phyloP scores from a whole-genome alignment of 805 yeast species.

The Schwanniomyces polymorphus region DNA sequence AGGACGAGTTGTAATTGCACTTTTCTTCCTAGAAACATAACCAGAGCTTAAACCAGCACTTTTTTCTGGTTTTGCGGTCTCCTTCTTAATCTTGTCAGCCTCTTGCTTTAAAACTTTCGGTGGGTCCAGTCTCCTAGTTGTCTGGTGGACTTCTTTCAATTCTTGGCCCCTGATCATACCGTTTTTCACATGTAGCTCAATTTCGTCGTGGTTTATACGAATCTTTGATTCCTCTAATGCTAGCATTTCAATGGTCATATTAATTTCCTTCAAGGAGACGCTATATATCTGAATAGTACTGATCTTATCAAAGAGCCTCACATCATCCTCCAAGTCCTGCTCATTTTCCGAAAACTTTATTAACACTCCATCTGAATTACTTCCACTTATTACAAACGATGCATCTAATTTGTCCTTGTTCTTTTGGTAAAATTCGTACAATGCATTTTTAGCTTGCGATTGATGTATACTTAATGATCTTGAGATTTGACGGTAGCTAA shows the following conservation, averaged over 20 bases:
- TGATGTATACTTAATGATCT: slow-evolving; percentile 39
- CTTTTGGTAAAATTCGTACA: slow-evolving; percentile 36
- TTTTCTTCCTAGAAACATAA: slow-evolving; percentile 28
- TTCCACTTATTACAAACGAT: slow-evolving; percentile 43
- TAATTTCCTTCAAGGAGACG: slow-evolving; percentile 13
- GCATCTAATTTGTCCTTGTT: slow-evolving; percentile 38
- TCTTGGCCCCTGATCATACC: slow-evolving; percentile 38
- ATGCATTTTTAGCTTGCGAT: slow-evolving; percentile 35
- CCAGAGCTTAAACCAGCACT: slow-evolving; percentile 21
- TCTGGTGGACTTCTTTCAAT: slow-evolving; percentile 4
- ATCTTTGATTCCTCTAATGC: slow-evolving; percentile 12
- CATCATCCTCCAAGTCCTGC: slow-evolving; percentile 18
- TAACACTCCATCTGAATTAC: slow-evolving; percentile 10
- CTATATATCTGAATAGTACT: slow-evolving; percentile 41
- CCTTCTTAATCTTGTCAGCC: not conserved
- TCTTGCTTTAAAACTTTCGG: not conserved
- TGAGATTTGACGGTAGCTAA: slow-evolving; percentile 44
- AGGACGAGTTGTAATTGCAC: slow-evolving; percentile 5
- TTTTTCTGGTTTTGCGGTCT: slow-evolving; percentile 6
- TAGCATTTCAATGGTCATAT: slow-evolving; percentile 1
- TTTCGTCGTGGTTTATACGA: slow-evolving; percentile 11
- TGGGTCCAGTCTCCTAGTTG: not conserved
- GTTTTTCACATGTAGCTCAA: slow-evolving; percentile 17
- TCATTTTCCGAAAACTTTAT: slow-evolving; percentile 24
- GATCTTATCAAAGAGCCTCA: slow-evolving; percentile 26